Conservation (phyloP, 2,329 filamentous ascomycete species). For the Paraconiothyrium brasiliense region DNA sequence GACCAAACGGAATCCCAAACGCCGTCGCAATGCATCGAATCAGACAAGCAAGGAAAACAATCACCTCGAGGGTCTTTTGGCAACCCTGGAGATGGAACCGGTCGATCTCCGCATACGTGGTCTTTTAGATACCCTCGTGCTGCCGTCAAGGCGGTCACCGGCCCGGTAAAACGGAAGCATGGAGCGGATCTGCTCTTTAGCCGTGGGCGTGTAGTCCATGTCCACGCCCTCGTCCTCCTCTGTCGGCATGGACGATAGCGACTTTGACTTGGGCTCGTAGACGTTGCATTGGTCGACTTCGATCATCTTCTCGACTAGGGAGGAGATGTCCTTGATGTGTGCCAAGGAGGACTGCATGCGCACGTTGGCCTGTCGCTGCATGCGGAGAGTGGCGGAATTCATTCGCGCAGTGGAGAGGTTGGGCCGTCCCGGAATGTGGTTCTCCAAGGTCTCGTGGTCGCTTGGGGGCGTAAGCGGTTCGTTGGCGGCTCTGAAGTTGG, state of each 20-base stretch:
- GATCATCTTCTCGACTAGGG: constrained; percentile 55
- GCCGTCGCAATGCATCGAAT: constrained; percentile 43
- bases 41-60: constrained; percentile 14
- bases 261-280: constrained; percentile 27
- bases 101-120: constrained; percentile 13
- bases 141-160: constrained; percentile 35
- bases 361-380: constrained; percentile 53
- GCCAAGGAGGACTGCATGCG: constrained; percentile 52
- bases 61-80: constrained; percentile 35
- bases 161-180: constrained; percentile 37
- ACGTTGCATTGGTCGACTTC: constrained; percentile 53
- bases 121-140: constrained; percentile 40
- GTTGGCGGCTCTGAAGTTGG: constrained; percentile 16
- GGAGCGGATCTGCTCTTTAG: constrained; percentile 25
- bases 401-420: constrained; percentile 37
- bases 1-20: constrained; percentile 31
- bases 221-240: constrained; percentile 46
- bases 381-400: constrained; percentile 47
- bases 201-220: constrained; percentile 40
- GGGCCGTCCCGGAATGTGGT: constrained; percentile 18
- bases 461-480: constrained; percentile 38
- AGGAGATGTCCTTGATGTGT: constrained; percentile 53
- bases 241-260: constrained; percentile 9
- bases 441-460: constrained; percentile 31
- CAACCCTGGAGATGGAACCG: constrained; percentile 21